Base-by-base conservation (phyloP, 495 filamentous ascomycete genomes). In the Penicillium ochrochloron region DNA sequence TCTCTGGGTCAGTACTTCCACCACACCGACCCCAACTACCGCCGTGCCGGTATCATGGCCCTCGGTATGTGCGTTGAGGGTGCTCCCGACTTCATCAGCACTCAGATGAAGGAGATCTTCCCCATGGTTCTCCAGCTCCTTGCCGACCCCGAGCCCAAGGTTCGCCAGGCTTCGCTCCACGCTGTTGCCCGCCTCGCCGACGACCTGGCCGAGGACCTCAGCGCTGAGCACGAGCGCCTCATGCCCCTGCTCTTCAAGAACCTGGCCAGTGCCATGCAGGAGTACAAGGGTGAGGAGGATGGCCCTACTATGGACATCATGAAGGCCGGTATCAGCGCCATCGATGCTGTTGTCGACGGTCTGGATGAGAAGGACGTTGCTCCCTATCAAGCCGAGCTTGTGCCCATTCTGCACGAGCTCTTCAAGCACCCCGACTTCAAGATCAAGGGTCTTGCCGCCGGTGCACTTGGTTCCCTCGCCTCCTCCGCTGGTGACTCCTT, bases 61-160 rank as follows among this genome's bases (percentile, higher is more conserved):
- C 83, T 99, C 5, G 95, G 94, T 59, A 96, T 92, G 82, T 93
- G 91, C 69, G 95, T 97, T 57, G 95, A 99, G 78, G 95, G 95
- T 65, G 96, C 95, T 39, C 95, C 95, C 9, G 95, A 97, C 70
- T 97, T 97, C 78, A 90, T 97, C 69, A 90, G 89, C 63, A 95
- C 92, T 10, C 93, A 97, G 81, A 85, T 96, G 70, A 83, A 88
- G 71, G 86, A 89, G 64, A 89, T 97, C 71, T 89, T 97, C 77
- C 96, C 95, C 41, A 83, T 91, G 61, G 88, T 97, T 61, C 82
- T 97, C 50, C 88, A 88, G 72, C 86, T 99, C 9, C 85, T 99
- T 21, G 89, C 90, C 67, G 95, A 99, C 68, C 82, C 84, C 5
- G 92, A 92, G 57, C 79, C 86, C 65, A 88, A 88, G 72, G 95